Conservation (phyloP, 202 grass and related monocot species). For the Alloteropsis angusta region DNA sequence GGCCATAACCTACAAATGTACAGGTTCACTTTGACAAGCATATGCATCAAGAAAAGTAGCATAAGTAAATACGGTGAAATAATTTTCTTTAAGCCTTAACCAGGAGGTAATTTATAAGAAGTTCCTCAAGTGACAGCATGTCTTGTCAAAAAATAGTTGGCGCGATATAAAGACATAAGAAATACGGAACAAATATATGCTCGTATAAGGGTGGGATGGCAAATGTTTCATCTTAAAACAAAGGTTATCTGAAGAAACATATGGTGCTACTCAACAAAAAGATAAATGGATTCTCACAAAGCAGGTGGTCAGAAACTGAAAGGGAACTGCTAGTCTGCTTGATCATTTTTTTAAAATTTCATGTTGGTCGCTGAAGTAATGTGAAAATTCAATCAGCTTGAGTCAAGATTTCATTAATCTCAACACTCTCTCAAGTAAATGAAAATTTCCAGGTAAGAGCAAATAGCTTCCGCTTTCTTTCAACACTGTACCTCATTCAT, state of each 20-base stretch:
- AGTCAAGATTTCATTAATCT: neutral
- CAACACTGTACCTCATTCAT: neutral
- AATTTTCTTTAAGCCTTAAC: neutral
- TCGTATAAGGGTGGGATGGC: neutral
- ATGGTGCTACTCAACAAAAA: neutral
- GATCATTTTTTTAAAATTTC: neutral
- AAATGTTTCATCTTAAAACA: neutral
- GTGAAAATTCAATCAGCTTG: neutral
- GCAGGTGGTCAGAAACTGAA: neutral
- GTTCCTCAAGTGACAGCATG: neutral
- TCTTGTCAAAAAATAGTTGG: neutral
- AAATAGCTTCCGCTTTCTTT: constrained; percentile 8
- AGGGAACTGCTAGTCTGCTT: neutral
- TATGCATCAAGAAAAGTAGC: neutral
- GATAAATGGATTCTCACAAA: neutral
- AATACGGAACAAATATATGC: neutral
- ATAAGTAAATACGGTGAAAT: neutral
- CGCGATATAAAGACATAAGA: neutral
- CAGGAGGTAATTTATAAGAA: neutral
- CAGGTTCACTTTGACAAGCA: neutral
- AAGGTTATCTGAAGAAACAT: neutral
- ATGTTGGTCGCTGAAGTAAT: neutral
- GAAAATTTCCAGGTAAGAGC: neutral
- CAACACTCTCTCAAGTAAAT: neutral
- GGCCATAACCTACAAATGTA: constrained; percentile 52